Percentiles rank a stretch among this genome's conserved stretches.
phyloP scores from a whole-genome alignment of 768 basidiomycete genomes.

The Russula virescens region DNA sequence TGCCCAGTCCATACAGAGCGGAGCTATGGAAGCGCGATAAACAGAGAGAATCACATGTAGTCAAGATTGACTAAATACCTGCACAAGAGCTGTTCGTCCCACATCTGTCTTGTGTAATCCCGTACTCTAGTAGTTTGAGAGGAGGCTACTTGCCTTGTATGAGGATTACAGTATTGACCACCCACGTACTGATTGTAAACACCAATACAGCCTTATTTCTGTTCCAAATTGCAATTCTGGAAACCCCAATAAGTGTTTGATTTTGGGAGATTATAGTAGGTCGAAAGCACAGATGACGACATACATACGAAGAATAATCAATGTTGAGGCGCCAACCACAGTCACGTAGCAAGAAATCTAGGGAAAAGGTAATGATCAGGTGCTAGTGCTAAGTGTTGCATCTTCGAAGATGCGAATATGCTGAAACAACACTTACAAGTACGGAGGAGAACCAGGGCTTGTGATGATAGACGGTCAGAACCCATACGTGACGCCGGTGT shows the following conservation, averaged over 20 bases:
- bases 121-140: not conserved
- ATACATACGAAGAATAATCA: conserved; percentile 11
- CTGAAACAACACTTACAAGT: not conserved
- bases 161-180: not conserved
- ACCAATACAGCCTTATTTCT: not conserved
- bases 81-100: not conserved
- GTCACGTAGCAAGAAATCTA: not conserved
- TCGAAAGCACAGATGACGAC: not conserved
- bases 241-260: not conserved
- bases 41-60: not conserved
- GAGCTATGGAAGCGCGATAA: not conserved
- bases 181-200: not conserved
- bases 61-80: not conserved
- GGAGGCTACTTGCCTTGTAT: not conserved
- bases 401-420: no score
- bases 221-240: conserved; percentile 9
- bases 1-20: not conserved
- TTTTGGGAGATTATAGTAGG: no score
- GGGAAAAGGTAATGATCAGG: no score
- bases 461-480: not conserved
- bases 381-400: no score
- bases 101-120: no score
- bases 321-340: not conserved
- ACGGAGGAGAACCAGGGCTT: not conserved
- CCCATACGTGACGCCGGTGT: not conserved